Evolutionary conservation across 345 rosid genomes (phyloP), one percentile per base, ranked within the genome.

Genomic region (Orychophragmus violaceus): DNA sequence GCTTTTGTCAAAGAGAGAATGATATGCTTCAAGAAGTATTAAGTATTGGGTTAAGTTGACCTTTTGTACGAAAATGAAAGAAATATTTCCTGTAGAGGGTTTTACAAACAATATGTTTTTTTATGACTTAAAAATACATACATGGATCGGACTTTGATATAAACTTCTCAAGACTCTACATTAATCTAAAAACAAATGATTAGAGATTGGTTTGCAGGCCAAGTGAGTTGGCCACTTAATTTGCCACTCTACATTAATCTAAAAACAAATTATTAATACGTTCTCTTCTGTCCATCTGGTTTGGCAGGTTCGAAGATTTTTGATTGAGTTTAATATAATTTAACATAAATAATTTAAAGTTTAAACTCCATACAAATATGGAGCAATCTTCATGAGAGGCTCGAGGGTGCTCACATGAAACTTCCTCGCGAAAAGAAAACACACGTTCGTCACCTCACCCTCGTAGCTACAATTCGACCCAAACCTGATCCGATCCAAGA

Each of bases 361-460:
- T 48, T 35, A 50, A 46, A 49, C 3, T 58, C 51, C 53, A 56
- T 48, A 71, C 59, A 59, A 76, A 45, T 65, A 28, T 2, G 79
- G 77, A 55, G 79, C 72, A 55, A 76, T 14, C 52, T 73, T 62
- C 70, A 78, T 58, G 78, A 79, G 71, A 44, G 84, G 80, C 14
- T 78, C 75, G 70, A 84, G 69, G n/a, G 82, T 71, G 35, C 73
- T 78, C 32, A 74, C 60, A 71, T 73, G 51, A 70, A 84, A 84
- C 66, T 84, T 84, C 77, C 85, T 71, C 6, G 78, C 87, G 64
- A 81, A 81, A 39, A 76, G 55, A 70, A 65, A 79, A 63, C 85
- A 84, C 23, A 78, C 19, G 5, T 82, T 73, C 3, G 74, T 68
- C 51, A 32, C 25, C 29, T 62, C 62, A 18, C 77, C 85, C 42